A percentile compares a stretch with the other conserved stretches of the same genome.
Conservation (phyloP, 345 rosid genomes). For the Mangifera indica region DNA sequence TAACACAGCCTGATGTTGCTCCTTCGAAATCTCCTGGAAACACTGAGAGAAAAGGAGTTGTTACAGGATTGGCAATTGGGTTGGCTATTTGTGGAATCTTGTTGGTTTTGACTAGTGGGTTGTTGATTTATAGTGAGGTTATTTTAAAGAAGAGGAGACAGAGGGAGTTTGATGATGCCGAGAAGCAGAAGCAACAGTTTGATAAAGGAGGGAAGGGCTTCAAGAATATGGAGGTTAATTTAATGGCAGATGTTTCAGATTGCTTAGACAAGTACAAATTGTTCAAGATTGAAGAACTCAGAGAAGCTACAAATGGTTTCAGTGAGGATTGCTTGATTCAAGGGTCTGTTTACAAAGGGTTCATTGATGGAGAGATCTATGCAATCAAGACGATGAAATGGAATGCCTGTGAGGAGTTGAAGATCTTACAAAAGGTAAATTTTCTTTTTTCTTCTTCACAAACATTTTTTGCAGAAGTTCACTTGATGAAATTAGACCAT, state of each 20-base stretch:
- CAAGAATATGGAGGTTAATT: slow-evolving; percentile 38
- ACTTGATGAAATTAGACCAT: no score
- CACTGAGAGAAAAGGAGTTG: slow-evolving; percentile 41
- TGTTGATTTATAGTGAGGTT: slow-evolving; percentile 31
- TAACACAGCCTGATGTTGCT: slow-evolving; percentile 41
- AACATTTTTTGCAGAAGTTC: no score
- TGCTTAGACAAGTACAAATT: slow-evolving; percentile 70
- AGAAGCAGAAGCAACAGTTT: slow-evolving; percentile 27
- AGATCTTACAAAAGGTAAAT: slow-evolving; percentile 72
- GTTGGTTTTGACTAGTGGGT: slow-evolving; percentile 29
- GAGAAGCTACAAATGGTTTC: slow-evolving; percentile 58
- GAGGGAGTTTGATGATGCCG: slow-evolving; percentile 20
- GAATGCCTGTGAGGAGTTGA: slow-evolving; percentile 74
- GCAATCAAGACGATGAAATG: slow-evolving; percentile 78
- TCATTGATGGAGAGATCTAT: slow-evolving; percentile 45
- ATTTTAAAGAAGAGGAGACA: slow-evolving; percentile 27
- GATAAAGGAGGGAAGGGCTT: slow-evolving; percentile 19
- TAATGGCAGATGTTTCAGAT: slow-evolving; percentile 70
- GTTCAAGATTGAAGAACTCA: slow-evolving; percentile 57
- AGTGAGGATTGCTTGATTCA: slow-evolving; percentile 47
- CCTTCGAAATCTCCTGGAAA: slow-evolving; percentile 26
- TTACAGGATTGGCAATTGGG: slow-evolving; percentile 53
- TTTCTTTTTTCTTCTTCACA: not conserved
- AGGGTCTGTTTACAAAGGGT: slow-evolving; percentile 66
- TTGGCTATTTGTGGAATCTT: slow-evolving; percentile 39